Evolutionary conservation across 2,329 filamentous ascomycete genomes (phyloP), one percentile per base, ranked within the genome.

Genomic region (Laburnicola sp.): DNA sequence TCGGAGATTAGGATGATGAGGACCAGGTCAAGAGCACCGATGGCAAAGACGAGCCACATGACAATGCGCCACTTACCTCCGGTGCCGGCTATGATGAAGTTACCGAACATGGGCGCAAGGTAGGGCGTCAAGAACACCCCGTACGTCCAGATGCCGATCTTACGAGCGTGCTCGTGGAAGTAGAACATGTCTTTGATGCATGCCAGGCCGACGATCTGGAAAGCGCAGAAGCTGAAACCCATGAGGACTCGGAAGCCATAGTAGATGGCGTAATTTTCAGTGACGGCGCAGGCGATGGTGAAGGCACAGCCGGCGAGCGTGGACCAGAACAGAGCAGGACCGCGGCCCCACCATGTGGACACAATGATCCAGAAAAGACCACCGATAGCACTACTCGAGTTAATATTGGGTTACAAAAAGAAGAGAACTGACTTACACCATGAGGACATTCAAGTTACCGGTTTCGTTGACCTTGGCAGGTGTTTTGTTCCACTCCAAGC

Each of bases 391-490:
- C 62, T 61, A 11, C 23, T 0, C 0, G 25, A 7, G 27, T 60
- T 31, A 55, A 45, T 27, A 26, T 28, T 27, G 36, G 10, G 21
- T 34, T 3, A 21, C 7, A 39, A 4, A 9, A 35, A 34, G 21
- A 16, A 4, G 27, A 44, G 42, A 22, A 16, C 9, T 6, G 3
- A 57, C 69, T 53, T 59, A 76, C 74, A 80, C 69, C 71, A 79
- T 79, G 53, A 82, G 80, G 1, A 82, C 75, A 53, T 82, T 82
- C 5, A 80, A 74, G 16, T 77, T 79, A 37, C 78, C 76, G 4
- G 78, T 75, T 58, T 80, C 76, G 56, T 82, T 81, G 51, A 82
- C 77, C 22, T 74, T 71, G 34, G 80, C 73, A 31, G 76, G 74
- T 3, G 74, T 68, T 62, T 79, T 76, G 25, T 72, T 57, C 80